Evolutionary conservation across 805 yeast species (phyloP).

Genomic region (Lipomyces starkeyi): DNA sequence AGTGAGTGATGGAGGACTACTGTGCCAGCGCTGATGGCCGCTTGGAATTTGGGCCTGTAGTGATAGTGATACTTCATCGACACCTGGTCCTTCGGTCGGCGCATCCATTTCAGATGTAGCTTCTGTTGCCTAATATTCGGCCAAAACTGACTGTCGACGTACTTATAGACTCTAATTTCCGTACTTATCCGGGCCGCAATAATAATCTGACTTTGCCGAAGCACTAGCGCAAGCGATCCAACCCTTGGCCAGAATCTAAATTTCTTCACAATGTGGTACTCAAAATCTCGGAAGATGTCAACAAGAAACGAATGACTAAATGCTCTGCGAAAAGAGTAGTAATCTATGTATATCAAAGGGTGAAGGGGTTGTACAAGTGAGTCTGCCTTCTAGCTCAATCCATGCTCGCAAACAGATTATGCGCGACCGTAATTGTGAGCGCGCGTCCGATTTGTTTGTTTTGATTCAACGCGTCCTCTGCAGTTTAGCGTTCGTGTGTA

Average conservation of each 20-base stretch:
- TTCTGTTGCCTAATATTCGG: neutral
- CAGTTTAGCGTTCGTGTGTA: neutral
- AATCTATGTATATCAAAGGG: neutral
- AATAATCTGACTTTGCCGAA: neutral
- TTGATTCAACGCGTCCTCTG: neutral
- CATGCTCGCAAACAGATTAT: neutral
- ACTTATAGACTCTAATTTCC: neutral
- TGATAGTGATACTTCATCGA: neutral
- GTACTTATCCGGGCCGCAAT: neutral
- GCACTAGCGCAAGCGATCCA: neutral
- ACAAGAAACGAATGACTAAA: neutral
- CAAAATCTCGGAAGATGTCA: neutral
- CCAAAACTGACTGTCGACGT: neutral
- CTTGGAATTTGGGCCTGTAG: neutral
- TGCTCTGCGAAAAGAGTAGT: neutral
- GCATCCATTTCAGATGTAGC: neutral
- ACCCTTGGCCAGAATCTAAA: constrained; percentile 1
- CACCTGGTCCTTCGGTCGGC: neutral
- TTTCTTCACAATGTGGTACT: neutral
- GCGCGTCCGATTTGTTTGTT: neutral
- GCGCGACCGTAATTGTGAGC: neutral
- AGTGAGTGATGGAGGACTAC: constrained; percentile 7
- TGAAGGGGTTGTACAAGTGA: neutral
- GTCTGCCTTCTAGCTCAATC: neutral
- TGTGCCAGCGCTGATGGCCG: constrained; percentile 1